phyloP scores from a whole-genome alignment of 179 eudicot genomes.

The Gypsophila paniculata region DNA sequence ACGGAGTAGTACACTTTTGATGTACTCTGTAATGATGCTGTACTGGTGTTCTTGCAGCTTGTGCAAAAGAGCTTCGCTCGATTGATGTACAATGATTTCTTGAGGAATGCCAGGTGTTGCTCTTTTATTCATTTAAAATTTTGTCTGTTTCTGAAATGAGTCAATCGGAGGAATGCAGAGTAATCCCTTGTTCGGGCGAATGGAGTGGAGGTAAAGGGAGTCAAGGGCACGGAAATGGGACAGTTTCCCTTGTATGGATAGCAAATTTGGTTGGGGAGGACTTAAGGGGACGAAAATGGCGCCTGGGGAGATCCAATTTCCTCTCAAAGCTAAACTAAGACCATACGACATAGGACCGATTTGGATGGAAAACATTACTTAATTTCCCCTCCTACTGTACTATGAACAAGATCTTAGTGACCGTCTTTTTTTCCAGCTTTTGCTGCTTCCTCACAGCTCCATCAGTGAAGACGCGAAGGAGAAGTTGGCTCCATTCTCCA shows the following conservation, averaged over 20 bases:
- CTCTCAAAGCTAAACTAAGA: too few relatives aligned
- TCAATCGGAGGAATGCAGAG: background rate
- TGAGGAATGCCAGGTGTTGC: constrained; percentile 73
- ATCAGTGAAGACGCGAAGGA: constrained; percentile 69
- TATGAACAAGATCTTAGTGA: too few relatives aligned
- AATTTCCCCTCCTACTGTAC: too few relatives aligned
- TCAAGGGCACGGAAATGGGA: too few relatives aligned
- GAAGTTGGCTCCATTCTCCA: constrained; percentile 71
- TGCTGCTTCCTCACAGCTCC: constrained; percentile 45
- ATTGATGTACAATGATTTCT: constrained; percentile 65
- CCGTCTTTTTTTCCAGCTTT: constrained; percentile 8
- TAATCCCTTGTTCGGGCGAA: too few relatives aligned
- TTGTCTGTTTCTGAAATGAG: background rate
- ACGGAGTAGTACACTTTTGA: constrained; percentile 3
- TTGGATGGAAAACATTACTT: too few relatives aligned
- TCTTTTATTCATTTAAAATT: background rate
- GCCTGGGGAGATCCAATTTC: too few relatives aligned
- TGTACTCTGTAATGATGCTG: background rate
- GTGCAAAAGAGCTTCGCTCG: constrained; percentile 97
- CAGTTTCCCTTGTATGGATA: too few relatives aligned
- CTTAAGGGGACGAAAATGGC: too few relatives aligned
- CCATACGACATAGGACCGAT: too few relatives aligned
- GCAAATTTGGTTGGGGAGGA: too few relatives aligned
- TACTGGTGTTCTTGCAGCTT: constrained; percentile 54
- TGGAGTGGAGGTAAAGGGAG: too few relatives aligned